These are phyloP conservation scores for Debaryomyces nepalensis DNA, from an alignment of 1,139 yeast species.

Conservation along the genomic window DNA sequence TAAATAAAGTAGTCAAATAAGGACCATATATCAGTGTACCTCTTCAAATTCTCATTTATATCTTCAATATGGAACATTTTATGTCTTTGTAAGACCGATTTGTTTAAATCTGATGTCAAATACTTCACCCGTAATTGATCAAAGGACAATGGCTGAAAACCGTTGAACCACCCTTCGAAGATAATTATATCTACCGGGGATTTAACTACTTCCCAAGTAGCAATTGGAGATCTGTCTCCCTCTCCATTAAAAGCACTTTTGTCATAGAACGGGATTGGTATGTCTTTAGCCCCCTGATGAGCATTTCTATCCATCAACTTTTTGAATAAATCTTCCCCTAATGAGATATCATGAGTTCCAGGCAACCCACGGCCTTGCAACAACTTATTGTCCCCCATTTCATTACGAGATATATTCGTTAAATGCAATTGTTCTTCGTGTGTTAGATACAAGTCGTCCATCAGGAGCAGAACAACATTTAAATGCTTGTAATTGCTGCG, in stretches of 20 bases:
- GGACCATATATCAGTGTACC: slow-evolving; percentile 63
- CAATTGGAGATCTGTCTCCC: slow-evolving; percentile 67
- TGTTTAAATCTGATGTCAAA: slow-evolving; percentile 22
- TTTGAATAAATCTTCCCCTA: slow-evolving; percentile 24
- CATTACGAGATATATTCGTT: slow-evolving; percentile 31
- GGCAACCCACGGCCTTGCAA: slow-evolving; percentile 87
- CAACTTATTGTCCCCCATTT: slow-evolving; percentile 50
- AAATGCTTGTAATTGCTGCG: slow-evolving; percentile 40
- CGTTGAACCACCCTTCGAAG: slow-evolving; percentile 95
- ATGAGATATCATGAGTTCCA: slow-evolving; percentile 81
- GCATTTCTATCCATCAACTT: slow-evolving; percentile 19
- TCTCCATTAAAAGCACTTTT: slow-evolving; percentile 73
- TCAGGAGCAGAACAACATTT: slow-evolving; percentile 62
- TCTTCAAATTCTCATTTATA: slow-evolving; percentile 53
- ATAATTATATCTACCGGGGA: slow-evolving; percentile 64
- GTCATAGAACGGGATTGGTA: slow-evolving; percentile 72
- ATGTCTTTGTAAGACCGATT: slow-evolving; percentile 28
- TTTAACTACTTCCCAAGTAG: slow-evolving; percentile 41
- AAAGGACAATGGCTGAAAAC: slow-evolving; percentile 55
- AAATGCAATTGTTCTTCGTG: slow-evolving; percentile 59
- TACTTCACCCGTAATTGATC: slow-evolving; percentile 29
- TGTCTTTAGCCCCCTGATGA: slow-evolving; percentile 19
- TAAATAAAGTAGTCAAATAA: slow-evolving; percentile 64
- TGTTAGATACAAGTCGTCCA: slow-evolving; percentile 86
- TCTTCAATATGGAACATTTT: slow-evolving; percentile 35